Evolutionary conservation across 108 stramenopile genomes (phyloP), one percentile per base, ranked within the genome.

Genomic region (Conticribra guillardii): DNA sequence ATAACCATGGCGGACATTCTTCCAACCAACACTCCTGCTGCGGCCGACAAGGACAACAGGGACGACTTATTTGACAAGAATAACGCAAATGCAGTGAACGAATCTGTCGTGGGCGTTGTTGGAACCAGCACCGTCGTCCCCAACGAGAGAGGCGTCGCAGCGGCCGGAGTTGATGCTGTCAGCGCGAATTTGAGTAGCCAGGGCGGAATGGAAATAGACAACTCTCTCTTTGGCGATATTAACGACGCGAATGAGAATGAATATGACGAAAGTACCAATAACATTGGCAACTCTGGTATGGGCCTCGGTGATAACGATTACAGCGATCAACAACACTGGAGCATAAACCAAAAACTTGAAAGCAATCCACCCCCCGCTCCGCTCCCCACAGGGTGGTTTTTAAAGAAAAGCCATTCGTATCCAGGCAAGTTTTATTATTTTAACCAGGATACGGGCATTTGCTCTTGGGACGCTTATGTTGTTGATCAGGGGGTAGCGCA

Each of bases 381-480:
- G 29, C 67, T 95, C 0, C 91, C 91, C 3, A 16, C 74, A 2
- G 86, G 84, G 18, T 95, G 94, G 94, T 71, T 89, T n/a, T 28
- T 86, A 33, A 58, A 73, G 46, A 73, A 79, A 46, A 69, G 67
- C 26, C 65, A 71, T 9, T 78, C 82, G 18, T 53, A 82, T 29
- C 89, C 90, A 16, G 82, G 84, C 11, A 73, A 60, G 30, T 82
- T 64, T 31, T 96, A 89, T 74, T 96, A 93, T 64, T 96, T 82
- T 66, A 81, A 92, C 71, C 83, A 82, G 44, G 87, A 88, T 2
- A 90, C 89, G 2, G 95, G 95, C 8, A 72, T 80, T 50, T 82
- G 82, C 21, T 77, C 66, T n/a, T 93, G 95, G 90, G 78, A 88
- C 8, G 19, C 71, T 0, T 89, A 86, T 14, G 61, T 41, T 16